These are phyloP conservation scores for Triticum aestivum DNA, from an alignment of 176 grass and related monocot species.

Conservation along the genomic window DNA sequence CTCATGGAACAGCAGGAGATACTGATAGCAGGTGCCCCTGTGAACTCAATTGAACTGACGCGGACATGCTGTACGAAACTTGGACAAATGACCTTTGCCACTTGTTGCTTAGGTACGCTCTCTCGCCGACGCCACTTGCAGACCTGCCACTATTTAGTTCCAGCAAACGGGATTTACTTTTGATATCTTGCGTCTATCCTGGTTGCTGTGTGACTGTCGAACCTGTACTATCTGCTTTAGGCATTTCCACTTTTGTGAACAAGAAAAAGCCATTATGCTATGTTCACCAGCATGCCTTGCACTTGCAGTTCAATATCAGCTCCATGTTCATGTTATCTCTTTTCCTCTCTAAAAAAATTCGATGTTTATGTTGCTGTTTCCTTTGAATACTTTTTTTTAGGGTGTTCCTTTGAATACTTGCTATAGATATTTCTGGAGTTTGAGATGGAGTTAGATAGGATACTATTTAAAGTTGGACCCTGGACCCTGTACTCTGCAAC, in stretches of 20 bases:
- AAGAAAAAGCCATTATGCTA: not conserved
- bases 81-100: constrained; percentile 34
- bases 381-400: not conserved
- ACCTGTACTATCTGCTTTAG: constrained; percentile 7
- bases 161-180: constrained; percentile 4
- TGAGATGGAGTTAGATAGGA: not conserved
- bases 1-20: constrained; percentile 43
- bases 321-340: not conserved
- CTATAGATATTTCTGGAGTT: not conserved
- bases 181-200: constrained; percentile 10
- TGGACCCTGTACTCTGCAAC: constrained; percentile 11
- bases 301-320: not conserved
- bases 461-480: not conserved
- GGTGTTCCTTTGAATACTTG: not conserved
- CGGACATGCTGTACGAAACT: constrained; percentile 43
- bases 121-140: constrained; percentile 10
- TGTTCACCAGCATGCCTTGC: not conserved
- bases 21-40: constrained; percentile 32
- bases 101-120: constrained; percentile 35
- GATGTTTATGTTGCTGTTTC: not conserved
- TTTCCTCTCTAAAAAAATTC: not conserved
- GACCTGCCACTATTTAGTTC: not conserved
- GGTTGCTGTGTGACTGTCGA: not conserved
- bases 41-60: constrained; percentile 52
- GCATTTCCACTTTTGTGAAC: not conserved